A percentile compares a stretch with the other conserved stretches of the same genome.
Conservation (phyloP, 495 filamentous ascomycete species). For the Hypomontagnella monticulosa region DNA sequence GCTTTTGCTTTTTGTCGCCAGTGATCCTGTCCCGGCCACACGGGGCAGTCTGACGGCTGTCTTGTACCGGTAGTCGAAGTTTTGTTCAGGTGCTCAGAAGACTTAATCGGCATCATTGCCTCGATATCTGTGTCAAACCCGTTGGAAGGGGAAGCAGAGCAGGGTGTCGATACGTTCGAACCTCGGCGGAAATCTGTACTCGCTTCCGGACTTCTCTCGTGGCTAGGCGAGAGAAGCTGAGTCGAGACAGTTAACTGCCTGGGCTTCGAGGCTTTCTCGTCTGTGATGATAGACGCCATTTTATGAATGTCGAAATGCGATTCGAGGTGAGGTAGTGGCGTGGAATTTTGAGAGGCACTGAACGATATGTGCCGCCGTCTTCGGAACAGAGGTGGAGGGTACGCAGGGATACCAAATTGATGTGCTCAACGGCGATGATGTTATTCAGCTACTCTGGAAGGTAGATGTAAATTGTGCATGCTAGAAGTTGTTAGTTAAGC, state of each 20-base stretch:
- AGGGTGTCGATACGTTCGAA: conserved; percentile 51
- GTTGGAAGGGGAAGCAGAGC: conserved; percentile 47
- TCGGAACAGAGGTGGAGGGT: conserved; percentile 3
- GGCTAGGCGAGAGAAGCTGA: conserved; percentile 28
- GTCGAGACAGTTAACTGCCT: conserved; percentile 48
- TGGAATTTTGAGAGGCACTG: conserved; percentile 8
- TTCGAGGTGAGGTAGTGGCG: background rate
- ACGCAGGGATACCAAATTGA: background rate
- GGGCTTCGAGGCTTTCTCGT: conserved; percentile 43
- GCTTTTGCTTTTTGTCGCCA: conserved; percentile 60
- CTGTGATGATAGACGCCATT: conserved; percentile 32
- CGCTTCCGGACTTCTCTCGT: conserved; percentile 39
- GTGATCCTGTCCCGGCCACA: conserved; percentile 63
- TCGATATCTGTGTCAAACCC: conserved; percentile 62
- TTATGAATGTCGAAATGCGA: conserved; percentile 1
- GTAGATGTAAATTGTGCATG: conserved; percentile 5
- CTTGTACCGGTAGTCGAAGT: conserved; percentile 47
- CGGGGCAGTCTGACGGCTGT: conserved; percentile 52
- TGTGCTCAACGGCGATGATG: background rate
- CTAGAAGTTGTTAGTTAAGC: conserved; percentile 12
- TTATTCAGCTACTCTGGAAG: background rate
- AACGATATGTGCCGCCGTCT: conserved; percentile 13
- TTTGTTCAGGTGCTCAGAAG: conserved; percentile 39
- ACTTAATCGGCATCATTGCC: conserved; percentile 51
- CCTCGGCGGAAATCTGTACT: conserved; percentile 37